These are phyloP conservation scores for Microdochium nivale DNA, from an alignment of 2,329 filamentous ascomycete species.

Conservation along the genomic window DNA sequence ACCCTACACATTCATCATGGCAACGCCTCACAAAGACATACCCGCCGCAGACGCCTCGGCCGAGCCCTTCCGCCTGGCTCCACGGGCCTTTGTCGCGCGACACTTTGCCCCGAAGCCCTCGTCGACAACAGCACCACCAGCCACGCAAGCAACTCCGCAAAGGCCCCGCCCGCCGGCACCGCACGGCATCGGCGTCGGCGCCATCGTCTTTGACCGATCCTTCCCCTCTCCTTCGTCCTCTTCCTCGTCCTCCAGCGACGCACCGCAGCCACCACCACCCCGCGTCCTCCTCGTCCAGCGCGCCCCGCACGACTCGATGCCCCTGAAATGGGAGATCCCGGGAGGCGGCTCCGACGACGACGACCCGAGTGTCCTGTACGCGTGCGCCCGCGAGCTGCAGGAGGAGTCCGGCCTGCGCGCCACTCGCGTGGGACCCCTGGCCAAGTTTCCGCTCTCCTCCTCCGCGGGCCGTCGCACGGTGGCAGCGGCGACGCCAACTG, in stretches of 20 bases:
- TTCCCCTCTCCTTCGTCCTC: not conserved
- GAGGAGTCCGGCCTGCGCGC: slow-evolving; percentile 29
- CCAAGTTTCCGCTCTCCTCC: slow-evolving; percentile 10
- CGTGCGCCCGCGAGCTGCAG: slow-evolving; percentile 27
- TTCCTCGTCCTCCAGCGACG: not conserved
- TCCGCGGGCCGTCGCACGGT: too few relatives aligned
- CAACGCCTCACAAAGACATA: not conserved
- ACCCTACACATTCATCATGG: not conserved
- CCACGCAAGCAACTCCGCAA: not conserved
- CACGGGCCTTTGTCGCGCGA: not conserved
- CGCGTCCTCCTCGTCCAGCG: slow-evolving; percentile 27
- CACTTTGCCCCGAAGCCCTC: not conserved
- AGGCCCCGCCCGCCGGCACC: not conserved
- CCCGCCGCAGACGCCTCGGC: not conserved
- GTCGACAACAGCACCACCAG: not conserved
- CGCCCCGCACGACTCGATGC: slow-evolving; percentile 24
- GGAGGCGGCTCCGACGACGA: slow-evolving; percentile 28
- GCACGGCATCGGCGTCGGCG: not conserved
- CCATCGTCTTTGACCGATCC: not conserved
- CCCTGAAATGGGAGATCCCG: slow-evolving; percentile 30
- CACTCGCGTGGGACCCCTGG: slow-evolving; percentile 7
- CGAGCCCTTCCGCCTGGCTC: not conserved
- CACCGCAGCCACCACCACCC: not conserved
- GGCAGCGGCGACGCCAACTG: too few relatives aligned
- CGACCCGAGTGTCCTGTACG: slow-evolving; percentile 27